Evolutionary conservation across 108 stramenopile genomes (phyloP), one percentile per base, ranked within the genome.

Genomic region (Cyclotella kingstonii): DNA sequence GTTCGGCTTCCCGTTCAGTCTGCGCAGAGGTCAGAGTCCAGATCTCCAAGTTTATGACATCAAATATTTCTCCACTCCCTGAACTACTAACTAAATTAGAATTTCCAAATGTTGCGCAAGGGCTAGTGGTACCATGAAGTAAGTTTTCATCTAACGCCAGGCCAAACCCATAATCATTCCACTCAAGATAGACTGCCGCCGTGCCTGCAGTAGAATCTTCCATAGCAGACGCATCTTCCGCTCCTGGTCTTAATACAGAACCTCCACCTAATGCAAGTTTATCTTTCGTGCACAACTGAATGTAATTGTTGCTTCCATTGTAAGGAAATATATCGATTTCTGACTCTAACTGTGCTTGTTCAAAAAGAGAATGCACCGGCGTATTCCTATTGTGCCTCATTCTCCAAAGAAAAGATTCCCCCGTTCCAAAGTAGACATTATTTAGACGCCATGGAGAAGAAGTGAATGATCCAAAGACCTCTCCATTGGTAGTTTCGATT

Each of bases 241-340:
- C 6, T 22, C 47, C 48, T 25, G 49, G 47, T 14, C 38, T 64
- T 18, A 55, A 12, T 29, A 38, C 15, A n/a, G 49, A 45, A 26
- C 90, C 90, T 7, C 86, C 86, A 8, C 90, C 90, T 19, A 91
- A 66, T 4, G 82, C 90, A 27, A 91, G 48, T 35, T 78, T 81
- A 47, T 84, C 80, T 9, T 66, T 65, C 1, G 84, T 84, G 52
- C 86, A 88, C 35, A 84, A 76, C 55, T 91, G 90, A 28, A 80
- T 64, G 19, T 74, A 62, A 51, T 83, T 68, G 54, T 88, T 87
- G 45, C 40, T 48, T 15, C 90, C 87, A 46, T 84, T 84, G 42
- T 77, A 86, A 9, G 86, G 81, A 54, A 69, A 91, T 7, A 91
- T 81, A 63, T 91, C 85, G 50, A 91, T 85, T 44, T 91, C 86